Evolutionary conservation across 2,329 filamentous ascomycete species (phyloP).

Genomic region (Seiridium cupressi): DNA sequence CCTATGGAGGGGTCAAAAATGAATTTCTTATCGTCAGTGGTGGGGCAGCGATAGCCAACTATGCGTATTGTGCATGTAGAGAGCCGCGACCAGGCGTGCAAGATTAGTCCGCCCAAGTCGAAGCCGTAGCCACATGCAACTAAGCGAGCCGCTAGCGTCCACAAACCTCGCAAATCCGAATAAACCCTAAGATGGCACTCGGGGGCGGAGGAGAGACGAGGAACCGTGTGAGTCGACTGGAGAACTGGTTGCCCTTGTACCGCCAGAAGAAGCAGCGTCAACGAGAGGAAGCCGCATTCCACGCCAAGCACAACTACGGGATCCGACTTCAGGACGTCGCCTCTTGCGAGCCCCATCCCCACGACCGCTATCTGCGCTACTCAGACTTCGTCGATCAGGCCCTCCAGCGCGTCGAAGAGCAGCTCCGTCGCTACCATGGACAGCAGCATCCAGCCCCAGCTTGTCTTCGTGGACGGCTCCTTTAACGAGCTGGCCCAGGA

Average conservation of each 20-base stretch:
- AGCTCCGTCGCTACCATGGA: constrained; percentile 26
- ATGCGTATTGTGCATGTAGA: neutral
- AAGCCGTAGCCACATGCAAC: neutral
- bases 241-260: neutral
- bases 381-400: neutral
- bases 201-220: neutral
- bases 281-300: neutral
- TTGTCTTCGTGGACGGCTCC: constrained; percentile 81
- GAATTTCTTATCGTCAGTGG: neutral
- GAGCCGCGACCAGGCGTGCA: neutral
- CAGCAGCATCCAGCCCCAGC: constrained; percentile 46
- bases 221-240: neutral
- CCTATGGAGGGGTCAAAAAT: constrained; percentile 1
- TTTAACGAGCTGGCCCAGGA: constrained; percentile 93
- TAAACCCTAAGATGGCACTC: constrained; percentile 3
- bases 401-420: neutral
- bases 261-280: constrained; percentile 3
- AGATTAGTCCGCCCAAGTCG: neutral
- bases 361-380: neutral
- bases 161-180: constrained; percentile 6
- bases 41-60: neutral
- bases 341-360: neutral
- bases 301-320: neutral
- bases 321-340: neutral
- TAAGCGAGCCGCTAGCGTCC: constrained; percentile 1